Evolutionary conservation across 2,329 filamentous ascomycete species (phyloP), one percentile per base, ranked within the genome.

Genomic region (Trichophyton mentagrophytes): DNA sequence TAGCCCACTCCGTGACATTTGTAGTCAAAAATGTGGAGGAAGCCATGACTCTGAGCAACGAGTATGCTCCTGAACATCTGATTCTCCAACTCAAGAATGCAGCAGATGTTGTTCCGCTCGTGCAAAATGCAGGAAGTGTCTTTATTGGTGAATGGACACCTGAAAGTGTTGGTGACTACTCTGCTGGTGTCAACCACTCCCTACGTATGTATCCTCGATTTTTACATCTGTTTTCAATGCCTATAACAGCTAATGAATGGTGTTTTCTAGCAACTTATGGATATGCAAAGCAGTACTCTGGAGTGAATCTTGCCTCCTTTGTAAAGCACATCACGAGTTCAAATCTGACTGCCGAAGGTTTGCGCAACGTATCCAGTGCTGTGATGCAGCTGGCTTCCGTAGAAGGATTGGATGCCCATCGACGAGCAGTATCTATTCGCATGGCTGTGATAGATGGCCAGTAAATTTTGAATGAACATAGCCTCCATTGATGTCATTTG

Each of bases 241-340:
- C 44, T 15, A 15, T 4, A 5, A 17, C 61, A 47, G 57, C 69
- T 71, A 69, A 71, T 61, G 61, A 27, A 61, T 51, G 64, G 55
- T 51, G 20, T 58, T 46, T 60, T 59, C 27, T 67, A 95, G 90
- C 93, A 59, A 99, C 93, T 0, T 99, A 97, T 71, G 93, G 93
- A 46, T 99, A 95, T 69, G 93, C 93, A 57, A 96, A 95, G 77
- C 93, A 99, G 74, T 99, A 99, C 78, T 96, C 90, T 4, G 93
- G 93, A 59, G 93, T 99, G 70, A 99, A 96, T 74, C 82, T 99
- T 4, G 90, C 84, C 36, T 97, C 92, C 1, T 99, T 96, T 76
- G 83, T 96, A 73, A 99, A 99, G 79, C 90, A 97, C 79, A 96
- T 99, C 70, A 99, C 93, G 42, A 93, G 89, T 77, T 90, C 90